Percentiles rank a stretch among this genome's conserved stretches.
Evolutionary conservation across 805 yeast species (phyloP).

Genomic region (Zygosaccharomyces lentus): DNA sequence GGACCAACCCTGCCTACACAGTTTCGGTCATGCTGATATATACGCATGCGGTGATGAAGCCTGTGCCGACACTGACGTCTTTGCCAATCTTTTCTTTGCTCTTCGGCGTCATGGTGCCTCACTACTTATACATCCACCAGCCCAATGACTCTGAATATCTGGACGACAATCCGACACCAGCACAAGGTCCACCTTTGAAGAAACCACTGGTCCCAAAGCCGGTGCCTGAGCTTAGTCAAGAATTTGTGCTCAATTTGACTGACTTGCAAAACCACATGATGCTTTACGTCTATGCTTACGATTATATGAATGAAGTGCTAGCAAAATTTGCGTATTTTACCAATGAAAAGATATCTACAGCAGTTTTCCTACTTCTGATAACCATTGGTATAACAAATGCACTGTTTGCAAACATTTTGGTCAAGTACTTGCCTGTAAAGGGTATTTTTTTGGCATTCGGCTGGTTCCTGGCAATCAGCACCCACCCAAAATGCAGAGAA

Average conservation of each 20-base stretch:
- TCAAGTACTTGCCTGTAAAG: constrained; percentile 37
- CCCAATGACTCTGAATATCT: constrained; percentile 45
- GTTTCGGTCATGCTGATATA: constrained; percentile 49
- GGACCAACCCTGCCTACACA: constrained; percentile 63
- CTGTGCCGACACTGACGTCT: constrained; percentile 46
- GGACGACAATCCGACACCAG: constrained; percentile 42
- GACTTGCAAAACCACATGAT: constrained; percentile 81
- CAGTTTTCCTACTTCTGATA: constrained; percentile 43
- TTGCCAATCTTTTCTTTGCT: constrained; percentile 54
- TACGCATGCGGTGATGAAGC: constrained; percentile 56
- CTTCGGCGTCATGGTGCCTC: constrained; percentile 60
- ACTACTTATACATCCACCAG: constrained; percentile 56
- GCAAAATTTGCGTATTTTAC: constrained; percentile 58
- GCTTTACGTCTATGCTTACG: constrained; percentile 58
- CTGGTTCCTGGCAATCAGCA: constrained; percentile 45
- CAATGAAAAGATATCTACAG: constrained; percentile 55
- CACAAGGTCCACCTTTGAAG: constrained; percentile 48
- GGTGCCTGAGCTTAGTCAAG: constrained; percentile 72
- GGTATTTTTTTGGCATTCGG: constrained; percentile 36
- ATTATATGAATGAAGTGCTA: constrained; percentile 46
- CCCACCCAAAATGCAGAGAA: constrained; percentile 55
- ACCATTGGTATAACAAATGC: constrained; percentile 32
- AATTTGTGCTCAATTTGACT: constrained; percentile 71
- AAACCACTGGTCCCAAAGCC: constrained; percentile 58
- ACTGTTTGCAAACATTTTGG: constrained; percentile 29